phyloP scores from a whole-genome alignment of 345 rosid genomes.

The Leavenworthia alabamica region DNA sequence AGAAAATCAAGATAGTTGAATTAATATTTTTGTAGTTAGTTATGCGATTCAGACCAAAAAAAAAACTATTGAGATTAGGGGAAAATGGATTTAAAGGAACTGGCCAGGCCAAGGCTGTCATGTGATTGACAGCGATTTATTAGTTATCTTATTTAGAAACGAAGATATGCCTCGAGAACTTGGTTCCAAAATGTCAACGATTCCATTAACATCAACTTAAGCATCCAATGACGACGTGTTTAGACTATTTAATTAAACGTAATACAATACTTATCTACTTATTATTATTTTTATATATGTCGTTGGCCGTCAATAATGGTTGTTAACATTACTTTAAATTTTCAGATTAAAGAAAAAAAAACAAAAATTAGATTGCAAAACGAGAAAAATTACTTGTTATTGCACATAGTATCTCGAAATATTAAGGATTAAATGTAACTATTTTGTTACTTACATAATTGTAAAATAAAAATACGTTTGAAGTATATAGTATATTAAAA shows the following conservation, averaged over 20 bases:
- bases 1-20: too few species aligned
- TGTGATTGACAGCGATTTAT: conserved; percentile 21
- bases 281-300: background rate
- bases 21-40: too few species aligned
- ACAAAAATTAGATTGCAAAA: background rate
- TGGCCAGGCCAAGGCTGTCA: conserved; percentile 18
- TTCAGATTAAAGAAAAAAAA: background rate
- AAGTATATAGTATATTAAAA: background rate
- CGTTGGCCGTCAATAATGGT: conserved; percentile 8
- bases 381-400: background rate
- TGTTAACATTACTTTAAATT: background rate
- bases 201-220: conserved; percentile 21
- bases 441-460: background rate
- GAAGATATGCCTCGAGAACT: conserved; percentile 29
- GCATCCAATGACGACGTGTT: conserved; percentile 25
- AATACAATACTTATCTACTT: background rate
- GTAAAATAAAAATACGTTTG: background rate
- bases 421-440: background rate
- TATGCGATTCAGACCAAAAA: too few species aligned
- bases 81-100: background rate
- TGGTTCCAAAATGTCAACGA: conserved; percentile 33
- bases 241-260: conserved; percentile 2
- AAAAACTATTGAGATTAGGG: background rate
- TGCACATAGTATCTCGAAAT: background rate
- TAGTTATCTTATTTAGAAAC: conserved; percentile 14